Evolutionary conservation across 371 early-diverging fungal genomes (phyloP).

Genomic region (Mucor saturninus): DNA sequence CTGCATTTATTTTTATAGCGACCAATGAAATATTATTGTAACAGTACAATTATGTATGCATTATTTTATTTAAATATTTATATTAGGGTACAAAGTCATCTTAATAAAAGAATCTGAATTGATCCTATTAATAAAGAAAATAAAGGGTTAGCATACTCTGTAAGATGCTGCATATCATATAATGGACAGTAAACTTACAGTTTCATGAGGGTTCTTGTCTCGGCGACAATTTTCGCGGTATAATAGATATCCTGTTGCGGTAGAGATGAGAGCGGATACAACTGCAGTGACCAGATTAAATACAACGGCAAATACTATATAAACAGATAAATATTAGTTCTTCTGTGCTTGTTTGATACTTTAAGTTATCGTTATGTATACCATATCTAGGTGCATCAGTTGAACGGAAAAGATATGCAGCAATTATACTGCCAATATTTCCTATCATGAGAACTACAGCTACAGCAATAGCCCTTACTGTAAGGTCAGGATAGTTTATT

Average conservation of each 20-base stretch:
- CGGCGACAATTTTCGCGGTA: constrained; percentile 25
- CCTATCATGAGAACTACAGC: constrained; percentile 33
- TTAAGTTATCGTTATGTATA: constrained; percentile 3
- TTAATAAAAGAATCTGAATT: constrained; percentile 19
- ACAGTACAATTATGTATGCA: not conserved
- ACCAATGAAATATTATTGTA: not conserved
- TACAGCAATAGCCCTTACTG: constrained; percentile 35
- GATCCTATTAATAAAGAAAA: constrained; percentile 3
- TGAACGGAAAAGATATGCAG: constrained; percentile 33
- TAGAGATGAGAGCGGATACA: constrained; percentile 14
- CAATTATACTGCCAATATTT: constrained; percentile 34
- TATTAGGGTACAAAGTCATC: not conserved
- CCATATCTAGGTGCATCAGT: constrained; percentile 35
- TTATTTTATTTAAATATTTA: constrained; percentile 3
- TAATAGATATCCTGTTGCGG: constrained; percentile 21
- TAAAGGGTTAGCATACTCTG: not conserved
- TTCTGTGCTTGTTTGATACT: not conserved
- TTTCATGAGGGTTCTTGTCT: constrained; percentile 14
- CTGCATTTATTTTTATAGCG: too few species aligned
- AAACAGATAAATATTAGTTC: not conserved
- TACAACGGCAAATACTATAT: constrained; percentile 24
- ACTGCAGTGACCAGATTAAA: constrained; percentile 25
- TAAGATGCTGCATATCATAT: not conserved
- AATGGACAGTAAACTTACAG: not conserved
- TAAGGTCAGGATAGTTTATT: constrained; percentile 32